phyloP scores from a whole-genome alignment of 1,284 basidiomycete genomes.

The Rhodotorula sp. region DNA sequence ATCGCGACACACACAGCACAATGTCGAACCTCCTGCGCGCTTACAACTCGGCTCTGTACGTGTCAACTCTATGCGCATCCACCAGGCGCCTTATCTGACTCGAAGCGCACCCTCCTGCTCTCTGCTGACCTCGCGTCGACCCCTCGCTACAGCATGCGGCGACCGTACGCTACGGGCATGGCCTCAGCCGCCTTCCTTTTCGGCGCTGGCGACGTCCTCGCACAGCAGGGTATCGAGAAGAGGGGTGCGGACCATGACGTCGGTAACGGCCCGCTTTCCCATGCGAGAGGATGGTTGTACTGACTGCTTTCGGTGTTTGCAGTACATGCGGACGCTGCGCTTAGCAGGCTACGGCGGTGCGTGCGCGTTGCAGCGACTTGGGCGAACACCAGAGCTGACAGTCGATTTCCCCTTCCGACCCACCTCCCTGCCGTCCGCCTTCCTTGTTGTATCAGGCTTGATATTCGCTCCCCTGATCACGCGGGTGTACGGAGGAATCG shows the following conservation, averaged over 20 bases:
- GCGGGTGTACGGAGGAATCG: constrained; percentile 38
- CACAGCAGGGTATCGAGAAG: constrained; percentile 74
- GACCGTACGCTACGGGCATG: constrained; percentile 29
- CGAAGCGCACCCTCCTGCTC: no score
- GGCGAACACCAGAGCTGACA: neutral
- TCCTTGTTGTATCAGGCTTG: constrained; percentile 9
- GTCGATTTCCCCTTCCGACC: neutral
- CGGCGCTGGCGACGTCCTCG: constrained; percentile 70
- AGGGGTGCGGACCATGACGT: constrained; percentile 68
- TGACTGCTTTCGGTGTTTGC: neutral
- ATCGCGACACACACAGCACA: neutral
- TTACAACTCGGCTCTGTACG: constrained; percentile 36
- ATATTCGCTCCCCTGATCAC: constrained; percentile 38
- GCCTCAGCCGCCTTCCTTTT: constrained; percentile 35
- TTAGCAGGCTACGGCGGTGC: constrained; percentile 68
- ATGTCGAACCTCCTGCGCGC: constrained; percentile 33
- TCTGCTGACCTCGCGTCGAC: neutral
- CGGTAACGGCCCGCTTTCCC: constrained; percentile 43
- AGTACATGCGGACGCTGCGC: constrained; percentile 69
- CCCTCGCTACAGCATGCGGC: constrained; percentile 13
- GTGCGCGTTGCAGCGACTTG: neutral
- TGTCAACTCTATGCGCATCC: neutral
- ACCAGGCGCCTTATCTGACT: neutral
- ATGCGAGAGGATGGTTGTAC: neutral
- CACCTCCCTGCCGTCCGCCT: constrained; percentile 1